A percentile compares a stretch with the other conserved stretches of the same genome.
Evolutionary conservation across 495 filamentous ascomycete genomes (phyloP).

Genomic region (Pyronema domesticum): DNA sequence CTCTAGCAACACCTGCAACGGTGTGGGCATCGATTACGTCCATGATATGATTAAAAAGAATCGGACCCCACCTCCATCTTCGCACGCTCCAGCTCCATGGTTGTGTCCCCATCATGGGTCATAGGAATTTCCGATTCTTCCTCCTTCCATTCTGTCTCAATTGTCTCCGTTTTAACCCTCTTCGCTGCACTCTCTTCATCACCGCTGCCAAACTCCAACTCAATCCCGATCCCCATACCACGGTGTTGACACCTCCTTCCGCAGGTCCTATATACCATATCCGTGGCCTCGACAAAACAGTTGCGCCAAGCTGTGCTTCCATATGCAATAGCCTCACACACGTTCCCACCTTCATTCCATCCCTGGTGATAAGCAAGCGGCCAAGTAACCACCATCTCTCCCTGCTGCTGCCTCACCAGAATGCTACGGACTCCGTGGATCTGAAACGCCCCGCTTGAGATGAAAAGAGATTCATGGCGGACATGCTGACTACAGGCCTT

Average conservation of each 20-base stretch:
- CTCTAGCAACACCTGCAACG: too few species aligned
- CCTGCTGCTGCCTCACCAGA: conserved; percentile 15
- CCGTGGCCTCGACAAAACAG: conserved; percentile 8
- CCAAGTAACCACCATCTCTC: conserved; percentile 22
- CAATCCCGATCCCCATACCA: conserved; percentile 5
- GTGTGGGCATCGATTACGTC: too few species aligned
- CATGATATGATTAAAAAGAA: too few species aligned
- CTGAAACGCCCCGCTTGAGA: conserved; percentile 13
- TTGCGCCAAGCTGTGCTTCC: conserved; percentile 16
- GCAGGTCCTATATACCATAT: neutral
- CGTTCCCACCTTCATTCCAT: conserved; percentile 22
- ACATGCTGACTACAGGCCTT: conserved; percentile 21
- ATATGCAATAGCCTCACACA: conserved; percentile 22
- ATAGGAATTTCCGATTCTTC: too few species aligned
- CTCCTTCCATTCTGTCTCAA: too few species aligned
- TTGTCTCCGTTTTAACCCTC: neutral
- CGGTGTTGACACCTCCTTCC: conserved; percentile 13
- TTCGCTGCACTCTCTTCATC: neutral
- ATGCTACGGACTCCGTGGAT: conserved; percentile 12
- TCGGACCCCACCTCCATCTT: too few species aligned
- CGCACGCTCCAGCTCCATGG: too few species aligned
- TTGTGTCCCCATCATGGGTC: too few species aligned
- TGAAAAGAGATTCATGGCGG: conserved; percentile 14
- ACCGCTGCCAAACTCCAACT: neutral
- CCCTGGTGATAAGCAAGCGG: conserved; percentile 23